Percentiles rank a stretch among this genome's conserved stretches.
Evolutionary conservation across 345 rosid genomes (phyloP).

Genomic region (Hypericum androsaemum): DNA sequence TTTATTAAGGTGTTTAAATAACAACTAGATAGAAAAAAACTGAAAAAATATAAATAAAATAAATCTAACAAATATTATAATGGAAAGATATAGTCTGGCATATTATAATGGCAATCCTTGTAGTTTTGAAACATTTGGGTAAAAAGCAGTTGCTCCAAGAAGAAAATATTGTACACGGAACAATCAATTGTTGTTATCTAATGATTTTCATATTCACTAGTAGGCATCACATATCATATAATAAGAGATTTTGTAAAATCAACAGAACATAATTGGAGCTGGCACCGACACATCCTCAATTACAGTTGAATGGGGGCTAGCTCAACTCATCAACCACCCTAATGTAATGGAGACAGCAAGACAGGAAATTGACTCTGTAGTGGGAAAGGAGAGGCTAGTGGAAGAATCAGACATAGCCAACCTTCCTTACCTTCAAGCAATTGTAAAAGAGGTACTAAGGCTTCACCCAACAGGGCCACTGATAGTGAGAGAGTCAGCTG

Average conservation of each 20-base stretch:
- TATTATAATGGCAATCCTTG: too few relatives aligned
- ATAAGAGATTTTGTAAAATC: neutral
- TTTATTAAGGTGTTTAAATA: too few relatives aligned
- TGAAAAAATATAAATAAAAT: too few relatives aligned
- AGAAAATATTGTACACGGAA: too few relatives aligned
- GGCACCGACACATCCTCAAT: slow-evolving; percentile 47
- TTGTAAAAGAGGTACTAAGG: too few relatives aligned
- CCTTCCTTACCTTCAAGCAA: slow-evolving; percentile 22
- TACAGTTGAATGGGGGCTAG: slow-evolving; percentile 59
- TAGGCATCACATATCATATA: neutral
- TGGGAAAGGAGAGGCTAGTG: slow-evolving; percentile 42
- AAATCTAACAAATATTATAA: too few relatives aligned
- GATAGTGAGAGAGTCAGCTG: neutral
- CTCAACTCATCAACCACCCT: slow-evolving; percentile 67
- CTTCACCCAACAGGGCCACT: slow-evolving; percentile 40
- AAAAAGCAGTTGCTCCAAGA: too few relatives aligned
- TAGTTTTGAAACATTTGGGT: too few relatives aligned
- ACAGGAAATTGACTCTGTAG: slow-evolving; percentile 42
- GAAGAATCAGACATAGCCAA: slow-evolving; percentile 48
- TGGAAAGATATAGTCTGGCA: too few relatives aligned
- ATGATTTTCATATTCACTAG: neutral
- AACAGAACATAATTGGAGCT: slow-evolving; percentile 42
- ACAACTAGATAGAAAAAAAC: too few relatives aligned
- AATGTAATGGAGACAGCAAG: slow-evolving; percentile 42
- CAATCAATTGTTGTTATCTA: neutral